phyloP scores from a whole-genome alignment of 2,329 filamentous ascomycete species.

The Colletotrichum sp. region DNA sequence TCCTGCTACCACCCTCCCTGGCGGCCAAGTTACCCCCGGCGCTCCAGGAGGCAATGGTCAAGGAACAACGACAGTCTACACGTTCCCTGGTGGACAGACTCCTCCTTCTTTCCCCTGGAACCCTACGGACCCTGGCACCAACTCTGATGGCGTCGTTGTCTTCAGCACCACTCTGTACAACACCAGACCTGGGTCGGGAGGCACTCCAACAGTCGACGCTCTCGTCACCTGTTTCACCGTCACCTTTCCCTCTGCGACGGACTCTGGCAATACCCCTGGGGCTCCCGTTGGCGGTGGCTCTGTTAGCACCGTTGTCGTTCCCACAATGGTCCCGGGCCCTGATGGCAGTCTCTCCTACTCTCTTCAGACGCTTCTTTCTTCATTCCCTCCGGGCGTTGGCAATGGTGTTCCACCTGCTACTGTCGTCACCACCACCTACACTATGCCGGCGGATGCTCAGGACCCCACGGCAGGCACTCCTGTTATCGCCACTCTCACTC shows the following conservation, averaged over 20 bases:
- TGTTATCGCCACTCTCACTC: constrained; percentile 27
- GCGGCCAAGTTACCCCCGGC: not conserved
- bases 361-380: constrained; percentile 33
- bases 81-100: not conserved
- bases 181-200: constrained; percentile 1
- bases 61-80: not conserved
- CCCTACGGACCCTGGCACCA: not conserved
- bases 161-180: constrained; percentile 20
- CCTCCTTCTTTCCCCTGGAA: constrained; percentile 5
- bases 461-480: not conserved
- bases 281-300: not conserved
- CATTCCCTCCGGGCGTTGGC: constrained; percentile 24
- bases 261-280: not conserved
- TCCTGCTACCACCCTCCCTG: not conserved
- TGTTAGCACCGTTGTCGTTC: constrained; percentile 1
- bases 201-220: constrained; percentile 9
- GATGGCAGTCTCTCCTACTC: constrained; percentile 34
- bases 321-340: constrained; percentile 26
- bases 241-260: constrained; percentile 13
- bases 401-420: not conserved
- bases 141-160: not conserved
- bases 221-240: constrained; percentile 31
- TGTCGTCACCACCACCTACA: constrained; percentile 23
- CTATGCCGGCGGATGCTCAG: constrained; percentile 30
- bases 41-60: not conserved